Conservation (phyloP, 1,284 basidiomycete genomes). For the Ustilago shanxiensis region DNA sequence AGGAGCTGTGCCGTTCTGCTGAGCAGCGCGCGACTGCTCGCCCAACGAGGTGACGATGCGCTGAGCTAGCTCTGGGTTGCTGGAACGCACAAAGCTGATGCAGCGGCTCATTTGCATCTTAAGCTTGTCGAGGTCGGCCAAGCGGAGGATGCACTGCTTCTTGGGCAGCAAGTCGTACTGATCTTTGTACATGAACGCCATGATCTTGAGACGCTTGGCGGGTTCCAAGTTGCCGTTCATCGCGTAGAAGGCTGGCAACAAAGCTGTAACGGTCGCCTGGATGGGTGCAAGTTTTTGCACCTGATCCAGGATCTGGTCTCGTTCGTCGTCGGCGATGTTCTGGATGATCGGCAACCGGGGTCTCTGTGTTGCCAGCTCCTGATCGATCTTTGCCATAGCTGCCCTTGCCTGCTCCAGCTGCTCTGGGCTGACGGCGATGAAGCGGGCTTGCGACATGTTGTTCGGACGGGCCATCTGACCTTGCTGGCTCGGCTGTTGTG, state of each 20-base stretch:
- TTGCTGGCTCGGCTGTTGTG: slow-evolving; percentile 28
- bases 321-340: slow-evolving; percentile 61
- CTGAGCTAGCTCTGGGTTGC: slow-evolving; percentile 62
- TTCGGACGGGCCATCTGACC: slow-evolving; percentile 41
- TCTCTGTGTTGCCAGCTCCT: slow-evolving; percentile 49
- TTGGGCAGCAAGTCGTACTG: slow-evolving; percentile 60
- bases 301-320: slow-evolving; percentile 59
- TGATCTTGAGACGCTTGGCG: slow-evolving; percentile 67
- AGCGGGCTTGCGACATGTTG: slow-evolving; percentile 52
- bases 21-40: slow-evolving; percentile 41
- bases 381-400: slow-evolving; percentile 57
- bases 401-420: slow-evolving; percentile 61
- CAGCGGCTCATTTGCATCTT: slow-evolving; percentile 68
- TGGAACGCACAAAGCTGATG: slow-evolving; percentile 66
- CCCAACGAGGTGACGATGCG: slow-evolving; percentile 51
- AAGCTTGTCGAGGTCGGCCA: slow-evolving; percentile 65
- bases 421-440: slow-evolving; percentile 56
- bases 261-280: slow-evolving; percentile 60
- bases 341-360: slow-evolving; percentile 61
- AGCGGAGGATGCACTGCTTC: slow-evolving; percentile 61
- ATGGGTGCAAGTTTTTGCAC: slow-evolving; percentile 61
- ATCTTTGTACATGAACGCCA: slow-evolving; percentile 68
- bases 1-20: slow-evolving; percentile 27
- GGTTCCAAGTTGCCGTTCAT: slow-evolving; percentile 66
- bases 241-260: slow-evolving; percentile 66